Evolutionary conservation across 768 basidiomycete species (phyloP), one percentile per base, ranked within the genome.

Genomic region (Boletus coccyginus): DNA sequence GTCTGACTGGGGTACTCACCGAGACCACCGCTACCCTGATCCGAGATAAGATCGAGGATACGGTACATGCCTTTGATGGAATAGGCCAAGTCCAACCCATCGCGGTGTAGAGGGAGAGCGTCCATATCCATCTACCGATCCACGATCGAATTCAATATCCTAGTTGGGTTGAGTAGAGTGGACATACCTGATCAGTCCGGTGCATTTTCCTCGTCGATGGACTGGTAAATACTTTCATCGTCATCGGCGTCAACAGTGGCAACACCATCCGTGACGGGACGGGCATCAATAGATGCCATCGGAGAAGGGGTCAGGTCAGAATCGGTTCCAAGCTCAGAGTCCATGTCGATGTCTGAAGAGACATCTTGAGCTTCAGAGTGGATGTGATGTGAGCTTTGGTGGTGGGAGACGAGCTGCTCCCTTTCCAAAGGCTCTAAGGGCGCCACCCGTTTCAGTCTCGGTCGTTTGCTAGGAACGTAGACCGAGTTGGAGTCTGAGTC

Each of bases 31-130:
- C 75, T 81, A 1, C 77, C 77, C 45, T 75, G 70, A 55, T 85
- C 84, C 12, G 67, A 75, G 57, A 83, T 78, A 14, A 85, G 69
- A 49, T 84, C 82, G 6, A 84, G 70, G 35, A 85, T 73, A 7
- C 80, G 75, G 66, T 78, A 82, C 72, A 83, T 71, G n/a, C 77
- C 79, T 46, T 70, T 67, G 60, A 84, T 69, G 5, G 62, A 73
- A 52, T 49, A 50, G 10, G 56, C 58, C 48, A 71, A 45, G 32
- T 73, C 72, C 16, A 46, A 33, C 39, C 45, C 58, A 36, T 67
- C 59, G 3, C 14, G 50, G 31, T 57, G 56, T 1, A 35, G 52
- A 21, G 42, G 46, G 0, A 27, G 43, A 14, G 5, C 7, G 13
- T 65, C 60, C 11, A 59, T 19, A 38, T 61, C 61, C 56, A 63